Percentiles rank a stretch among this genome's conserved stretches.
These are phyloP conservation scores for Cercospora nicotianae DNA, from an alignment of 2,329 filamentous ascomycete genomes.

Conservation along the genomic window DNA sequence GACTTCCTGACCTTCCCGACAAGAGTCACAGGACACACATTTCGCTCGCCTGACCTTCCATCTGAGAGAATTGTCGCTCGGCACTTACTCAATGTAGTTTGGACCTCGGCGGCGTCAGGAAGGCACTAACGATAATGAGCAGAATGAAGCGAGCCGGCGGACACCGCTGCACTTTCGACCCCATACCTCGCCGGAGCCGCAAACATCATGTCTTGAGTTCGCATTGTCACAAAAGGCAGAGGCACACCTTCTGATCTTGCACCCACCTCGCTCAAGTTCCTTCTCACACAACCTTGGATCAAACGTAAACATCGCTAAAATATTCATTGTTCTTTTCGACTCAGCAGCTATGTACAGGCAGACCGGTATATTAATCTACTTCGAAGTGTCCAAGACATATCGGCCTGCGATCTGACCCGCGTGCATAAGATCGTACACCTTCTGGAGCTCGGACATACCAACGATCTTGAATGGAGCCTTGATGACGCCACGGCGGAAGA, in stretches of 20 bases:
- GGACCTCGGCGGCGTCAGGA: not conserved
- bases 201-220: not conserved
- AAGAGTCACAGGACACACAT: not conserved
- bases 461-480: constrained; percentile 83
- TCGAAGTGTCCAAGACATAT: constrained; percentile 74
- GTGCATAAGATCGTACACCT: constrained; percentile 72
- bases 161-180: not conserved
- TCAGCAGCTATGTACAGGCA: constrained; percentile 19
- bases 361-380: constrained; percentile 42
- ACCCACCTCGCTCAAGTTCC: not conserved
- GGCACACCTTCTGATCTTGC: not conserved
- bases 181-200: not conserved
- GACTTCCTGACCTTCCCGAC: not conserved
- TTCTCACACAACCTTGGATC: not conserved
- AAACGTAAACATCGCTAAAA: not conserved
- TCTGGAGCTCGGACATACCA: constrained; percentile 74
- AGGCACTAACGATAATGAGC: not conserved
- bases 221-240: not conserved
- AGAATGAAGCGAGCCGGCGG: not conserved
- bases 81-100: not conserved
- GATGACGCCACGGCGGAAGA: constrained; percentile 81
- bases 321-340: not conserved
- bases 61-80: not conserved
- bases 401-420: constrained; percentile 72
- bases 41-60: not conserved